Percentiles rank a stretch among this genome's conserved stretches.
Evolutionary conservation across 306 rosid genomes (phyloP).

Genomic region (Myrica gale): DNA sequence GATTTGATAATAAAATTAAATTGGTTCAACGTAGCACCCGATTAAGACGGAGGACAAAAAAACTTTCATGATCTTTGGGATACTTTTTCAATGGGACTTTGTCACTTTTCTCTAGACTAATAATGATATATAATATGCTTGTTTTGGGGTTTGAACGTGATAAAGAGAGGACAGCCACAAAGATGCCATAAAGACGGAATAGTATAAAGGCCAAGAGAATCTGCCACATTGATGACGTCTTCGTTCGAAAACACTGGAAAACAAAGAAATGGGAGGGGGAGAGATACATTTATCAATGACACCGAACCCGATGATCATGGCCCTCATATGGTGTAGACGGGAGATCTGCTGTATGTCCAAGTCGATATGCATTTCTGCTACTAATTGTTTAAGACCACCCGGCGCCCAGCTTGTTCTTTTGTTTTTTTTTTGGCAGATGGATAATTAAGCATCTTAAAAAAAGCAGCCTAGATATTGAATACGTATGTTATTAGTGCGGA

Average conservation of each 20-base stretch:
- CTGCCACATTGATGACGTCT: neutral
- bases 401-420: too few relatives aligned
- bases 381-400: too few relatives aligned
- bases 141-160: neutral
- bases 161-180: neutral
- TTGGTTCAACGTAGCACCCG: neutral
- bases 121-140: neutral
- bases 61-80: neutral
- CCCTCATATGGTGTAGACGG: too few relatives aligned
- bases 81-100: conserved; percentile 5
- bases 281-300: too few relatives aligned
- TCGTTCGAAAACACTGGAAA: neutral
- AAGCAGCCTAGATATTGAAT: too few relatives aligned
- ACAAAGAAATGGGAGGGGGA: too few relatives aligned
- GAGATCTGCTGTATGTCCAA: too few relatives aligned
- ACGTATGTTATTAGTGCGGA: too few relatives aligned
- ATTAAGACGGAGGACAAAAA: neutral
- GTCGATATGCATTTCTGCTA: too few relatives aligned
- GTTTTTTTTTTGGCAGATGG: too few relatives aligned
- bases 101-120: conserved; percentile 23
- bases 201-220: neutral
- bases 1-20: neutral
- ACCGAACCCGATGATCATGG: too few relatives aligned
- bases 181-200: neutral
- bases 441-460: too few relatives aligned